Conservation (phyloP, 1,284 basidiomycete genomes). For the Boletus holoroseus region DNA sequence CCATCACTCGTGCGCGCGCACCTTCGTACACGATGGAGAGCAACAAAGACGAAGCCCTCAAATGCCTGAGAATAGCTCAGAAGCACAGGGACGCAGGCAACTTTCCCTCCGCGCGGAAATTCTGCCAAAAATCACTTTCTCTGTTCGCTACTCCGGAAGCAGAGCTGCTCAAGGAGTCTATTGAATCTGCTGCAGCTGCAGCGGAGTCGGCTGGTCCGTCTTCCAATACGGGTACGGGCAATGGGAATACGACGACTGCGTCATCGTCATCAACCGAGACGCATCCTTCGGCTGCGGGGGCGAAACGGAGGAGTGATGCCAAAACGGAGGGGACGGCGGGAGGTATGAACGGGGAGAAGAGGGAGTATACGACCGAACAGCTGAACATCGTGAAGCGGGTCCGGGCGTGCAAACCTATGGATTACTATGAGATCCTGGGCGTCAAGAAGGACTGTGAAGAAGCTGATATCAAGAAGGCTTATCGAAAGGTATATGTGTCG, state of each 20-base stretch:
- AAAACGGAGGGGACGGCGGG: slow-evolving; percentile 42
- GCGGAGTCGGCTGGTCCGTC: slow-evolving; percentile 32
- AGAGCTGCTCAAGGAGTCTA: slow-evolving; percentile 55
- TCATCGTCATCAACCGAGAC: slow-evolving; percentile 52
- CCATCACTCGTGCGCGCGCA: slow-evolving; percentile 6
- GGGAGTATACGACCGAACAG: slow-evolving; percentile 87
- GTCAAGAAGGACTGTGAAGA: slow-evolving; percentile 86
- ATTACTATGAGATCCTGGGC: slow-evolving; percentile 92
- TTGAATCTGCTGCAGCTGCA: slow-evolving; percentile 50
- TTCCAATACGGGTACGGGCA: slow-evolving; percentile 26
- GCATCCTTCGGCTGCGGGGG: slow-evolving; percentile 62
- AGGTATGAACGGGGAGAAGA: slow-evolving; percentile 62
- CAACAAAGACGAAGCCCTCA: slow-evolving; percentile 84
- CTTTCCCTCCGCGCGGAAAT: slow-evolving; percentile 76
- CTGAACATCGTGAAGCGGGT: slow-evolving; percentile 83
- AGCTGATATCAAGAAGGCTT: slow-evolving; percentile 91
- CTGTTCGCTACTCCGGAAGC: slow-evolving; percentile 84
- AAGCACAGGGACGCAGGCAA: slow-evolving; percentile 70
- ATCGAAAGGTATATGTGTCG: slow-evolving; percentile 74
- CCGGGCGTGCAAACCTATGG: slow-evolving; percentile 76
- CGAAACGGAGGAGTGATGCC: slow-evolving; percentile 49
- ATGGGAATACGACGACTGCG: slow-evolving; percentile 32
- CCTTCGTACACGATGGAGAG: slow-evolving; percentile 60
- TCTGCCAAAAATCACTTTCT: slow-evolving; percentile 84
- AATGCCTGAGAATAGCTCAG: slow-evolving; percentile 74